Evolutionary conservation across 177 flowering plant genomes (phyloP).

Genomic region (Vitis hybrid): DNA sequence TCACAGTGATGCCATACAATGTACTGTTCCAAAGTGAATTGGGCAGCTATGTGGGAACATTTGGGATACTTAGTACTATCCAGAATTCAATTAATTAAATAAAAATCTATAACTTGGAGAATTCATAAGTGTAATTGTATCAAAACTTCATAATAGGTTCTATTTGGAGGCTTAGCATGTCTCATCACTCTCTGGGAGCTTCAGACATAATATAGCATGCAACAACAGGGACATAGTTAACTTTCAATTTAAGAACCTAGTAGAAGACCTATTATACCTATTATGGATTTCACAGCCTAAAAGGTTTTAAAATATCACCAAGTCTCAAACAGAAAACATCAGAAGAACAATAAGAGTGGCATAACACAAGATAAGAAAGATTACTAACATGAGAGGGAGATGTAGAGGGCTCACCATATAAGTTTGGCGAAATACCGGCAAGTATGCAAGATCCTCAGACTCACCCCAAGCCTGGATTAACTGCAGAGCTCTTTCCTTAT

Average conservation of each 20-base stretch:
- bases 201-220: background rate
- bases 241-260: background rate
- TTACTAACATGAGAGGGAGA: background rate
- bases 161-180: background rate
- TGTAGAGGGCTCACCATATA: constrained; percentile 48
- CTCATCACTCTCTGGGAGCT: background rate
- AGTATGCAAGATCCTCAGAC: constrained; percentile 72
- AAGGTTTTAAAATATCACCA: too few species aligned
- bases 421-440: constrained; percentile 85
- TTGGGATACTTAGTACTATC: background rate
- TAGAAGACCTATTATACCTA: background rate
- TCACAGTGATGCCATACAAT: too few species aligned
- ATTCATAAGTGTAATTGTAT: background rate
- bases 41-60: too few species aligned
- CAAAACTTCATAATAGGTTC: background rate
- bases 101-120: background rate
- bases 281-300: too few species aligned
- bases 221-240: background rate
- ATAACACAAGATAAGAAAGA: background rate
- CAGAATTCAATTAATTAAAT: background rate
- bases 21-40: too few species aligned
- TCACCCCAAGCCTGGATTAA: constrained; percentile 85
- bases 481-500: constrained; percentile 54
- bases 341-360: background rate
- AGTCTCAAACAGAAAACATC: background rate